phyloP scores from a whole-genome alignment of 768 basidiomycete species.

The Panellus pusillus region DNA sequence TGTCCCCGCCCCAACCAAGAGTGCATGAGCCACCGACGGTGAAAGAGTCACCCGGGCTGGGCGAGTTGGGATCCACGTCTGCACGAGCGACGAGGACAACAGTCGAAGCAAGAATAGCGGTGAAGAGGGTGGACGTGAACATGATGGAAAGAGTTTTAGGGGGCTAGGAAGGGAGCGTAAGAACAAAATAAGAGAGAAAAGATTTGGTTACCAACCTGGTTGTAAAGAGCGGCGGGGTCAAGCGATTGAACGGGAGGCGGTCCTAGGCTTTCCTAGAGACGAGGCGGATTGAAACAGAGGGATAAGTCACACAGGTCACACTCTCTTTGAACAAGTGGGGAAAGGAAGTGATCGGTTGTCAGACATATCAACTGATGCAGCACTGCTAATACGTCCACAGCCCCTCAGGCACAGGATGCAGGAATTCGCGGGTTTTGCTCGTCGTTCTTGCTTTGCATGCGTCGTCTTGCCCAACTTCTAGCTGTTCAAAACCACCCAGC shows the following conservation, averaged over 20 bases:
- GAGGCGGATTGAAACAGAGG: conserved; percentile 5
- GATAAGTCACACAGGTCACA: conserved; percentile 5
- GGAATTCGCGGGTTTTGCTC: too few species aligned
- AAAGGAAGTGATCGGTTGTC: not conserved
- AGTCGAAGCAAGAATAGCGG: conserved; percentile 38
- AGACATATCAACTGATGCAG: not conserved
- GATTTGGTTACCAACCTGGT: not conserved
- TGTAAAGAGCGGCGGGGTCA: conserved; percentile 13
- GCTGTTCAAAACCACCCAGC: too few species aligned
- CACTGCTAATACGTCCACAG: too few species aligned
- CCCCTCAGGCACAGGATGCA: too few species aligned
- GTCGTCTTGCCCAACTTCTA: too few species aligned
- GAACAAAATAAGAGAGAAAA: not conserved
- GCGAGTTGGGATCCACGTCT: conserved; percentile 57
- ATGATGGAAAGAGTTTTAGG: conserved; percentile 25
- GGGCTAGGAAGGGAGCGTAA: not conserved
- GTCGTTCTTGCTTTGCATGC: too few species aligned
- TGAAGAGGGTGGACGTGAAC: conserved; percentile 38
- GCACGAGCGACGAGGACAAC: conserved; percentile 47
- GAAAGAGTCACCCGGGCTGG: conserved; percentile 59
- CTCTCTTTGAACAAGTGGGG: conserved; percentile 2
- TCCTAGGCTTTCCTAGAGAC: not conserved
- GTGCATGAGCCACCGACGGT: conserved; percentile 56
- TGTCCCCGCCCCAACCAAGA: conserved; percentile 61
- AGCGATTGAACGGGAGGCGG: conserved; percentile 8